Conservation (phyloP, 129 eudicot genomes). For the Rutidosis leptorrhynchoides region DNA sequence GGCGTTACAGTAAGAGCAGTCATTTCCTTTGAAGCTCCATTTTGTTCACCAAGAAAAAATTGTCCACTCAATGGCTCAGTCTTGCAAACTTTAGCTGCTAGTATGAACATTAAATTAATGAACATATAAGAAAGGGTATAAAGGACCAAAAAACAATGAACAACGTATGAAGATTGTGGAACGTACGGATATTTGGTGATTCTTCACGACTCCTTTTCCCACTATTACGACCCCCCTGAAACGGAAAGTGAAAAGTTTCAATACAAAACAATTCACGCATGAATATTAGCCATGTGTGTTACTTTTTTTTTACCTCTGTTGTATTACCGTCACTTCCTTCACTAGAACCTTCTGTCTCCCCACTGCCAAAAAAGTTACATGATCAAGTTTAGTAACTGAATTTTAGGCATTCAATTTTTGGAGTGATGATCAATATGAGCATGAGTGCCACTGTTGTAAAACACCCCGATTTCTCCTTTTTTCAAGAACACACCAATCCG, state of each 20-base stretch:
- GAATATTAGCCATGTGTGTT: conserved; percentile 5
- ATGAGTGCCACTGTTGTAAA: too few relatives aligned
- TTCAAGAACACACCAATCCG: too few relatives aligned
- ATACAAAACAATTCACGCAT: conserved; percentile 1
- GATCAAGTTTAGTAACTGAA: neutral
- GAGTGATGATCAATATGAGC: neutral
- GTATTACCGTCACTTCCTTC: conserved; percentile 85
- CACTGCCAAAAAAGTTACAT: conserved; percentile 39
- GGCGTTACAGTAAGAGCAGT: conserved; percentile 33
- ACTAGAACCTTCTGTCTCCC: conserved; percentile 86
- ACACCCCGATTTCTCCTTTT: too few relatives aligned
- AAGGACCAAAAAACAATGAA: too few relatives aligned
- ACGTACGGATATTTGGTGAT: conserved; percentile 59
- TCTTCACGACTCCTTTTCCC: conserved; percentile 79
- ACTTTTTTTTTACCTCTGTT: conserved; percentile 59
- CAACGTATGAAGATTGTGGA: conserved; percentile 9
- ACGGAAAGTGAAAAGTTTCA: conserved; percentile 11
- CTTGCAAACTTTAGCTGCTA: conserved; percentile 44
- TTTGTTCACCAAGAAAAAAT: conserved; percentile 30
- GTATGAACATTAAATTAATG: neutral
- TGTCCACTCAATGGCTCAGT: conserved; percentile 39
- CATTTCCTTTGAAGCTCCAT: conserved; percentile 46
- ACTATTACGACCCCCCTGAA: conserved; percentile 53
- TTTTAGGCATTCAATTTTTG: neutral
- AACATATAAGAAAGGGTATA: conserved; percentile 5